phyloP scores from a whole-genome alignment of 345 rosid species.

The Sonneratia caseolaris region DNA sequence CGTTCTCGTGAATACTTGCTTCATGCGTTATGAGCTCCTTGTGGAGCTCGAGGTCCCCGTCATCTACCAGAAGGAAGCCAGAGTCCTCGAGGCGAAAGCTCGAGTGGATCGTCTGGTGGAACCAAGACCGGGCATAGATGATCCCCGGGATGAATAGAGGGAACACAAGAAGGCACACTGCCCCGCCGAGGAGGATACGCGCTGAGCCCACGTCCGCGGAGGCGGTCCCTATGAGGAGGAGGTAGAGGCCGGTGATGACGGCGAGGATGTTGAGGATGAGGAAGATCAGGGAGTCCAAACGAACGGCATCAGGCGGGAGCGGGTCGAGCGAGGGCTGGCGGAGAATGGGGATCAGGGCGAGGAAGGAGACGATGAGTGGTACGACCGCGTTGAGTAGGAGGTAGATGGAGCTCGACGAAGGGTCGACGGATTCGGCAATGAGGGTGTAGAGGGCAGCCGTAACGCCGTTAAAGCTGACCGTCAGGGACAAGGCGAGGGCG shows the following conservation, averaged over 20 bases:
- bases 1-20: conserved; percentile 24
- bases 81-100: conserved; percentile 53
- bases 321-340: conserved; percentile 76
- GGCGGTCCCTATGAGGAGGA: conserved; percentile 54
- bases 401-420: conserved; percentile 44
- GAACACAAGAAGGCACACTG: conserved; percentile 53
- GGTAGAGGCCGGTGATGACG: conserved; percentile 64
- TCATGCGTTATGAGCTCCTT: conserved; percentile 50
- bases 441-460: conserved; percentile 84
- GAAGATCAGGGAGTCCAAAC: conserved; percentile 64
- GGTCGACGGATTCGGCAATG: conserved; percentile 54
- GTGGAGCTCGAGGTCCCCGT: conserved; percentile 83
- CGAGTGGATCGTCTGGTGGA: conserved; percentile 41
- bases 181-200: conserved; percentile 58
- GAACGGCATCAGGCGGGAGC: conserved; percentile 55
- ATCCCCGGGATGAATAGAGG: conserved; percentile 76
- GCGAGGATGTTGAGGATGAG: conserved; percentile 62
- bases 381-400: conserved; percentile 69
- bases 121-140: conserved; percentile 73
- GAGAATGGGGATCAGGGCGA: conserved; percentile 65
- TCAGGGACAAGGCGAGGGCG: conserved; percentile 78
- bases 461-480: conserved; percentile 88
- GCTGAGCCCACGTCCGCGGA: conserved; percentile 23
- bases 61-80: conserved; percentile 66
- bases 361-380: conserved; percentile 54